Evolutionary conservation across 805 yeast genomes (phyloP).

Genomic region (Kuraishia piskuri): DNA sequence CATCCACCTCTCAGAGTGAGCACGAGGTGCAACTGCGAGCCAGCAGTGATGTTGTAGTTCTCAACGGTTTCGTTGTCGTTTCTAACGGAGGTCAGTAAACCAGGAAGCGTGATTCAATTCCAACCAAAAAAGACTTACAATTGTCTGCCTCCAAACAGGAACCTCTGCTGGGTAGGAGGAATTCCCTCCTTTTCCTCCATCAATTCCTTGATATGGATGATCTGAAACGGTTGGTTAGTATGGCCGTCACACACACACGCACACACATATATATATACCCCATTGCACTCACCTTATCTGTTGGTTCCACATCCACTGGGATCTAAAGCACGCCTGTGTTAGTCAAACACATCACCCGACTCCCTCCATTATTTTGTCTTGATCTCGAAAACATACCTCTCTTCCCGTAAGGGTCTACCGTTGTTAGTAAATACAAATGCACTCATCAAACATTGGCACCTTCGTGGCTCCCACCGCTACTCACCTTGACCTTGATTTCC

Average conservation of each 20-base stretch:
- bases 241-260: neutral
- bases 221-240: slow-evolving; percentile 24
- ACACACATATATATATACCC: no score
- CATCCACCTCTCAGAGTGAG: slow-evolving; percentile 87
- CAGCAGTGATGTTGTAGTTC: slow-evolving; percentile 71
- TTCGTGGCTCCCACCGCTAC: slow-evolving; percentile 10
- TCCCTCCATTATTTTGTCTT: no score
- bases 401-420: slow-evolving; percentile 66
- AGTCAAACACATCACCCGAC: no score
- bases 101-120: neutral
- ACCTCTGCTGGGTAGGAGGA: slow-evolving; percentile 92
- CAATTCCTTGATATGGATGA: slow-evolving; percentile 67
- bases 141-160: slow-evolving; percentile 86
- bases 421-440: neutral
- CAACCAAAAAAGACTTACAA: slow-evolving; percentile 40
- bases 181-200: slow-evolving; percentile 96
- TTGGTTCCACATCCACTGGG: slow-evolving; percentile 63
- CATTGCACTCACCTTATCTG: slow-evolving; percentile 43
- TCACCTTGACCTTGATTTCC: slow-evolving; percentile 60
- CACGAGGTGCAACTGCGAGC: slow-evolving; percentile 83
- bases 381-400: slow-evolving; percentile 35
- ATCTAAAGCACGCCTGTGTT: slow-evolving; percentile 27
- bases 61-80: slow-evolving; percentile 72
- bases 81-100: slow-evolving; percentile 17
- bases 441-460: neutral